Conservation (phyloP, 768 basidiomycete species). For the Naematelia encephala region DNA sequence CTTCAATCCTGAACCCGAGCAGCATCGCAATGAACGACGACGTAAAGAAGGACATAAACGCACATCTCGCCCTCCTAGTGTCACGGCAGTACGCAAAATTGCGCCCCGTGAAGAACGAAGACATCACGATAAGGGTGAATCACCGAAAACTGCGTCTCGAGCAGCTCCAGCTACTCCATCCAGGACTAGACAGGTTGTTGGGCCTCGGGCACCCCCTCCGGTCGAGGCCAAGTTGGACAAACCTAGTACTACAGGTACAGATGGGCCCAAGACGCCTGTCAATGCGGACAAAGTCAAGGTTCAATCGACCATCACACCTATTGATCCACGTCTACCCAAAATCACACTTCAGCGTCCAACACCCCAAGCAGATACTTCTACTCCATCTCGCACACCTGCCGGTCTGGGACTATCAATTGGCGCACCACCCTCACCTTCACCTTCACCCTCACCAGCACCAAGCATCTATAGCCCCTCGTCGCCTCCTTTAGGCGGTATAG, state of each 20-base stretch:
- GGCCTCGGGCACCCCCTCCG: not conserved
- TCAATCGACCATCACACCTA: conserved; percentile 10
- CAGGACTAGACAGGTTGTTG: not conserved
- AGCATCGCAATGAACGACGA: conserved; percentile 4
- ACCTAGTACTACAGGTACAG: not conserved
- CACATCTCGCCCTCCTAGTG: not conserved
- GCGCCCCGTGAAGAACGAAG: not conserved
- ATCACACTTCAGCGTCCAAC: conserved; percentile 38
- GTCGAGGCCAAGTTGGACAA: not conserved
- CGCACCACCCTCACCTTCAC: conserved; percentile 11
- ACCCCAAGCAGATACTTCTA: conserved; percentile 14
- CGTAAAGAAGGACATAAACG: not conserved
- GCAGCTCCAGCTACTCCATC: conserved; percentile 3
- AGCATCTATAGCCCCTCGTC: not conserved
- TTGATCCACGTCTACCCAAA: conserved; percentile 29
- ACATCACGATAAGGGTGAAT: not conserved
- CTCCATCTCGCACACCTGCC: conserved; percentile 2
- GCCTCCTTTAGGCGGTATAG: conserved; percentile 48
- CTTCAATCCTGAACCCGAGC: conserved; percentile 51
- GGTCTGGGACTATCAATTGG: conserved; percentile 29
- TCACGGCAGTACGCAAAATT: not conserved
- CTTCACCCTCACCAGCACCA: conserved; percentile 27
- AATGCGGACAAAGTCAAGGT: not conserved
- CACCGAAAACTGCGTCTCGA: not conserved
- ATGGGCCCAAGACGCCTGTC: not conserved